phyloP scores from a whole-genome alignment of 768 basidiomycete genomes.

The Fomitopsis serialis region DNA sequence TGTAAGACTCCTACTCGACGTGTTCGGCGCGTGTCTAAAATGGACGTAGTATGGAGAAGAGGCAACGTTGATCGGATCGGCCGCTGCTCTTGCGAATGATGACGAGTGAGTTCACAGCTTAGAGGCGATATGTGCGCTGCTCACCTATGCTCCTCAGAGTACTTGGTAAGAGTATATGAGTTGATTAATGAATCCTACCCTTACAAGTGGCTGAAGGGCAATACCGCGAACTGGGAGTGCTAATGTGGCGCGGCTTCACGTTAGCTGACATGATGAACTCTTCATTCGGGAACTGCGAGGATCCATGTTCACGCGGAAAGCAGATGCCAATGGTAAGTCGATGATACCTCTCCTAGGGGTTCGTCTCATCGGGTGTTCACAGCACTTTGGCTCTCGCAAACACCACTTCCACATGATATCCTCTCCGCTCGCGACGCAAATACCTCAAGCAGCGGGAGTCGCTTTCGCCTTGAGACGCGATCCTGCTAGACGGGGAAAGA shows the following conservation, averaged over 20 bases:
- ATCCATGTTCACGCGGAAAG: slow-evolving; percentile 75
- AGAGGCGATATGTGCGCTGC: neutral
- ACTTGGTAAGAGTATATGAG: slow-evolving; percentile 44
- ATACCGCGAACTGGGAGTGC: slow-evolving; percentile 89
- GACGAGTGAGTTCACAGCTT: slow-evolving; percentile 63
- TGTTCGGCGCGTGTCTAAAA: neutral
- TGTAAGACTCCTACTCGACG: neutral
- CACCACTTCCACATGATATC: slow-evolving; percentile 94
- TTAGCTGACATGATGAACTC: slow-evolving; percentile 84
- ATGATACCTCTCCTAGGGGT: neutral
- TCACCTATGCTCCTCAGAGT: slow-evolving; percentile 40
- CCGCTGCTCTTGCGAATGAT: slow-evolving; percentile 73
- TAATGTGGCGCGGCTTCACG: slow-evolving; percentile 82
- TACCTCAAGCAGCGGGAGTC: slow-evolving; percentile 92
- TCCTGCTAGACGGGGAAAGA: slow-evolving; percentile 57
- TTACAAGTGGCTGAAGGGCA: slow-evolving; percentile 46
- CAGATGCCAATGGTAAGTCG: slow-evolving; percentile 89
- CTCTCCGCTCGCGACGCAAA: slow-evolving; percentile 89
- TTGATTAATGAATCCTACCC: neutral
- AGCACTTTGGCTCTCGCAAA: slow-evolving; percentile 83
- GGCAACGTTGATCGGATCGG: slow-evolving; percentile 84
- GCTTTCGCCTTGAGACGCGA: slow-evolving; percentile 84
- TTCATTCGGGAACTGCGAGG: slow-evolving; percentile 84
- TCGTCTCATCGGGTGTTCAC: neutral
- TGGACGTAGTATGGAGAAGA: slow-evolving; percentile 74